phyloP scores from a whole-genome alignment of 2,329 filamentous ascomycete genomes.

The Trichoderma simmonsii region DNA sequence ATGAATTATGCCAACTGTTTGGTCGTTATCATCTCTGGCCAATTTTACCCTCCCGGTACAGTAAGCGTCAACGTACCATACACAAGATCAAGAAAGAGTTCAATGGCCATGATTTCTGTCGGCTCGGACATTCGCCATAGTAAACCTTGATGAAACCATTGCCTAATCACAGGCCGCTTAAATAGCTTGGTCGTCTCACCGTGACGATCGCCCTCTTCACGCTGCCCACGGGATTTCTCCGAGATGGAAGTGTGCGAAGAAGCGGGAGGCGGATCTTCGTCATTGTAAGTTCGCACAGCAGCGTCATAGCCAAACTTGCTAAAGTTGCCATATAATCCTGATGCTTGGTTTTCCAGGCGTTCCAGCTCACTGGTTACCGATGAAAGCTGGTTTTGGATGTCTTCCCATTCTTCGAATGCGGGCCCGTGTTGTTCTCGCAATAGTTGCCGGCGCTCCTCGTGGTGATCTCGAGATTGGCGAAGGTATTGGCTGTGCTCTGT shows the following conservation, averaged over 20 bases:
- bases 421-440: constrained; percentile 49
- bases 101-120: constrained; percentile 61
- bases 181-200: constrained; percentile 53
- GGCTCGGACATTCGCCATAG: constrained; percentile 58
- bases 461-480: constrained; percentile 49
- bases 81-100: constrained; percentile 62
- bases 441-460: constrained; percentile 44
- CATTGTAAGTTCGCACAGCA: constrained; percentile 49
- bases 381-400: constrained; percentile 51
- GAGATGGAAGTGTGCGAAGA: constrained; percentile 27
- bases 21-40: not conserved
- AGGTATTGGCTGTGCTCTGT: constrained; percentile 46
- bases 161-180: constrained; percentile 57
- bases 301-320: constrained; percentile 61
- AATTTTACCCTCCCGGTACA: not conserved
- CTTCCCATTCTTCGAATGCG: constrained; percentile 55
- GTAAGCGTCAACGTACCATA: constrained; percentile 38
- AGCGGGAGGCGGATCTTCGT: constrained; percentile 20
- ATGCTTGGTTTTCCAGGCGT: constrained; percentile 50
- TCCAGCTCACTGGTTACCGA: constrained; percentile 52
- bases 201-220: constrained; percentile 26
- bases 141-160: constrained; percentile 64
- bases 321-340: constrained; percentile 59
- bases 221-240: not conserved
- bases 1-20: constrained; percentile 57